Percentiles rank a stretch among this genome's conserved stretches.
Evolutionary conservation across 257 asterid genomes (phyloP).

Genomic region (Solanum neorickii): DNA sequence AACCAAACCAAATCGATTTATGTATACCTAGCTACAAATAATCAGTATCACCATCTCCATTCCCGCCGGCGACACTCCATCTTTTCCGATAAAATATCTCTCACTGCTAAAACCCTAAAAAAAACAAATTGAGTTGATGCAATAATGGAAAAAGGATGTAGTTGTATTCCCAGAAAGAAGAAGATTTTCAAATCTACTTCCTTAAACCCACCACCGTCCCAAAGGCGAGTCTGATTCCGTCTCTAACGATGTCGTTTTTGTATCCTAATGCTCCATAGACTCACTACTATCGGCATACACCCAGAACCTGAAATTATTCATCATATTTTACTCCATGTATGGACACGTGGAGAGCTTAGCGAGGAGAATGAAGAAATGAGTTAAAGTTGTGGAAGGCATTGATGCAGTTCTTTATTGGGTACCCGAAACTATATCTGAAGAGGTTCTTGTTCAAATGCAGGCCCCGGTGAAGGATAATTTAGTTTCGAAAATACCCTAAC

Average conservation of each 20-base stretch:
- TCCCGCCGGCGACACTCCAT: neutral
- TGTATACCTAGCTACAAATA: too few relatives aligned
- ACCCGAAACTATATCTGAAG: constrained; percentile 69
- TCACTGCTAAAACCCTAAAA: neutral
- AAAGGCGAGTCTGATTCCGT: neutral
- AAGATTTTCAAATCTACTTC: constrained; percentile 27
- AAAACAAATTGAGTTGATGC: neutral
- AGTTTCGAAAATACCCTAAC: constrained; percentile 48
- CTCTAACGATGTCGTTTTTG: neutral
- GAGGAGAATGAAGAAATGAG: constrained; percentile 66
- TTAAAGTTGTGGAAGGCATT: constrained; percentile 50
- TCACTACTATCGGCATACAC: neutral
- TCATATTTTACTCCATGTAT: constrained; percentile 88
- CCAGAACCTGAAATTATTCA: constrained; percentile 32
- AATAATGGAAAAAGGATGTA: constrained; percentile 84
- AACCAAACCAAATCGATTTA: too few relatives aligned
- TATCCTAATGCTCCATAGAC: neutral
- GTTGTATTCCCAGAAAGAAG: constrained; percentile 84
- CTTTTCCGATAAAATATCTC: neutral
- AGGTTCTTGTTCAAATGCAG: constrained; percentile 52
- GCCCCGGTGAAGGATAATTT: constrained; percentile 69
- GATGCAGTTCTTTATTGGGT: constrained; percentile 62
- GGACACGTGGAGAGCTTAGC: constrained; percentile 94
- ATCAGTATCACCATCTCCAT: neutral
- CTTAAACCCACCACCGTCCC: neutral